A percentile compares a stretch with the other conserved stretches of the same genome.
phyloP scores from a whole-genome alignment of 108 stramenopile genomes.

The Nannochloropsis oceanica region DNA sequence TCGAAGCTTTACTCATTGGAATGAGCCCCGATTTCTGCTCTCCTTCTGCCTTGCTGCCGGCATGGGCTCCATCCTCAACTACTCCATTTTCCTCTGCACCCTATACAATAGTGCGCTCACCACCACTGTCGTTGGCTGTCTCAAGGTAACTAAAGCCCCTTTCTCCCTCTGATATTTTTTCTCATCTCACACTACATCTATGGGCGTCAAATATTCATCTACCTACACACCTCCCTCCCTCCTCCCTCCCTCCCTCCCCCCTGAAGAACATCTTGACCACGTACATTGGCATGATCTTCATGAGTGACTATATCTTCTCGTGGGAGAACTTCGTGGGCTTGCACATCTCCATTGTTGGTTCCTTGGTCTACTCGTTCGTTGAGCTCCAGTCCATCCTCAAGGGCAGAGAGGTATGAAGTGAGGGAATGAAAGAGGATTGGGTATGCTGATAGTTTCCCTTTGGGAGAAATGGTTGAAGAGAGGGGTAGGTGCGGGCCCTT shows the following conservation, averaged over 20 bases:
- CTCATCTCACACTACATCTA: too few relatives aligned
- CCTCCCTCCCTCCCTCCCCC: background rate
- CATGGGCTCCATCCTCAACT: constrained; percentile 44
- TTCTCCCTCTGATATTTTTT: background rate
- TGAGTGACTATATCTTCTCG: constrained; percentile 25
- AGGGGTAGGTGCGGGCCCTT: too few relatives aligned
- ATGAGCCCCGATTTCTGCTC: background rate
- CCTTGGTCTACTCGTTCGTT: constrained; percentile 20
- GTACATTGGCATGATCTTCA: constrained; percentile 30
- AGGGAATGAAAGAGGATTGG: too few relatives aligned
- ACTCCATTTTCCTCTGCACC: constrained; percentile 56
- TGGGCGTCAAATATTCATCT: background rate
- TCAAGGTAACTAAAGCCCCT: background rate
- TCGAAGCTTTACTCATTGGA: constrained; percentile 11
- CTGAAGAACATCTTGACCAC: constrained; percentile 24
- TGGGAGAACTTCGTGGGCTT: constrained; percentile 27
- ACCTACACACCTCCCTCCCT: background rate
- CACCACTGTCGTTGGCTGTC: constrained; percentile 47
- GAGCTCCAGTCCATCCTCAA: constrained; percentile 4
- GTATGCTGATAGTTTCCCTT: too few relatives aligned
- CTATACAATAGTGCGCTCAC: constrained; percentile 49
- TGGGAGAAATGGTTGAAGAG: too few relatives aligned
- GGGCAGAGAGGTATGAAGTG: background rate
- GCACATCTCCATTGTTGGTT: constrained; percentile 25
- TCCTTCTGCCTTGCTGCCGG: constrained; percentile 22